These are phyloP conservation scores for Protea cynaroides DNA, from an alignment of 164 flowering plant genomes.

Conservation along the genomic window DNA sequence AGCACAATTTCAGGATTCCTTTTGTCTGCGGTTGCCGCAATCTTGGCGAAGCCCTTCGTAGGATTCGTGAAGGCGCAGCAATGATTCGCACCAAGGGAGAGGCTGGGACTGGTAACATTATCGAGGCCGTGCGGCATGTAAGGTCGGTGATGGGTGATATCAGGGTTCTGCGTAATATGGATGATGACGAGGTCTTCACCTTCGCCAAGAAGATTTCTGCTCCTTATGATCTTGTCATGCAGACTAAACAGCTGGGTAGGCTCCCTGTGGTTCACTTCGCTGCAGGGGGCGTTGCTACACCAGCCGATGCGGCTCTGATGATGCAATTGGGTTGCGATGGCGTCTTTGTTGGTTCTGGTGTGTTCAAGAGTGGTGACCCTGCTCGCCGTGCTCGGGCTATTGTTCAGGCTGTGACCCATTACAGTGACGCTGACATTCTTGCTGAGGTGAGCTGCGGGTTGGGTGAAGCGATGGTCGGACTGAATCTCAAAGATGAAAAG, in stretches of 20 bases:
- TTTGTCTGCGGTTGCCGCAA: conserved; percentile 34
- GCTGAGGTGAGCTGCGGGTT: conserved; percentile 35
- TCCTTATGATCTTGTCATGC: conserved; percentile 41
- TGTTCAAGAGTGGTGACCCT: conserved; percentile 39
- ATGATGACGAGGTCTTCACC: conserved; percentile 43
- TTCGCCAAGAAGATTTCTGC: conserved; percentile 41
- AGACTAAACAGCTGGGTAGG: conserved; percentile 42
- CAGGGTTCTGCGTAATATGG: conserved; percentile 35
- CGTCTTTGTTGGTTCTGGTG: conserved; percentile 44
- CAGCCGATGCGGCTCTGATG: conserved; percentile 49
- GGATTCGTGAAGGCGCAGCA: conserved; percentile 30
- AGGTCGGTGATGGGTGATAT: conserved; percentile 39
- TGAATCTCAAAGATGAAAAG: conserved; percentile 27
- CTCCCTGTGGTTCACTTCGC: conserved; percentile 47
- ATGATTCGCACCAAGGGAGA: conserved; percentile 35
- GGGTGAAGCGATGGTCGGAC: conserved; percentile 38
- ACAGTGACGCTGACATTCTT: conserved; percentile 28
- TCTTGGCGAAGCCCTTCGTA: conserved; percentile 26
- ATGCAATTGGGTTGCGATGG: conserved; percentile 53
- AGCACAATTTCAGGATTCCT: conserved; percentile 29
- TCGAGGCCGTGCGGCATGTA: conserved; percentile 40
- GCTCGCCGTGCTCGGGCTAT: conserved; percentile 26
- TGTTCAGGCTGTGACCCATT: conserved; percentile 34
- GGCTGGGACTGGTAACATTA: conserved; percentile 35
- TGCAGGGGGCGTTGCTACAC: conserved; percentile 41